Conservation (phyloP, 148 eudicot genomes). For the Simmondsia chinensis region DNA sequence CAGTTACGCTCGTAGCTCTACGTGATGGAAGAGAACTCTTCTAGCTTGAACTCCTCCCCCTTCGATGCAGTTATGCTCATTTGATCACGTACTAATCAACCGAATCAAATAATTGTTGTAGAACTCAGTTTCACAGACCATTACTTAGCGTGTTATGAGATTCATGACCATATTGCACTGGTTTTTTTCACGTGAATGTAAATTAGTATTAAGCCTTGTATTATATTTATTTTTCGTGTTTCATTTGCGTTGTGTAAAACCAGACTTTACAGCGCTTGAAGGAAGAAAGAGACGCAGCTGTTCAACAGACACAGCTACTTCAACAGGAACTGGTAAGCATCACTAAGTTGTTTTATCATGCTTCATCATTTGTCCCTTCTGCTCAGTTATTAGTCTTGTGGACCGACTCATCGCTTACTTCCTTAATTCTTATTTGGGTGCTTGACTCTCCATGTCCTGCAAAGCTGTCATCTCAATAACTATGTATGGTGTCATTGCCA, state of each 20-base stretch:
- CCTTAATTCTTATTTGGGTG: too few species aligned
- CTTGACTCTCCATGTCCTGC: too few species aligned
- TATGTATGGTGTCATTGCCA: too few species aligned
- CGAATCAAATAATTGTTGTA: too few species aligned
- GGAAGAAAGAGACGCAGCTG: slow-evolving; percentile 68
- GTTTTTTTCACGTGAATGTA: not conserved
- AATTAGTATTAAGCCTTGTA: not conserved
- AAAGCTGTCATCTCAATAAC: too few species aligned
- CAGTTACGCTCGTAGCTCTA: too few species aligned
- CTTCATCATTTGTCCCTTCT: slow-evolving; percentile 1
- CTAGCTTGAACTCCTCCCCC: not conserved
- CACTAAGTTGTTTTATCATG: not conserved
- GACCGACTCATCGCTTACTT: too few species aligned
- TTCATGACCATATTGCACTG: not conserved
- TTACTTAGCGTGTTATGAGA: too few species aligned
- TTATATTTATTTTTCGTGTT: not conserved
- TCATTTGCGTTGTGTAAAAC: slow-evolving; percentile 14
- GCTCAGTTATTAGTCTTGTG: too few species aligned
- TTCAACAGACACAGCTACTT: slow-evolving; percentile 55
- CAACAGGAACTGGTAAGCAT: slow-evolving; percentile 62
- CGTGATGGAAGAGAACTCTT: too few species aligned
- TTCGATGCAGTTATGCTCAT: not conserved
- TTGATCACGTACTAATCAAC: too few species aligned
- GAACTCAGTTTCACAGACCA: too few species aligned
- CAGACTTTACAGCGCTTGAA: slow-evolving; percentile 44